Percentiles rank a stretch among this genome's conserved stretches.
Conservation (phyloP, 2,329 filamentous ascomycete species). For the Cercospora canescens region DNA sequence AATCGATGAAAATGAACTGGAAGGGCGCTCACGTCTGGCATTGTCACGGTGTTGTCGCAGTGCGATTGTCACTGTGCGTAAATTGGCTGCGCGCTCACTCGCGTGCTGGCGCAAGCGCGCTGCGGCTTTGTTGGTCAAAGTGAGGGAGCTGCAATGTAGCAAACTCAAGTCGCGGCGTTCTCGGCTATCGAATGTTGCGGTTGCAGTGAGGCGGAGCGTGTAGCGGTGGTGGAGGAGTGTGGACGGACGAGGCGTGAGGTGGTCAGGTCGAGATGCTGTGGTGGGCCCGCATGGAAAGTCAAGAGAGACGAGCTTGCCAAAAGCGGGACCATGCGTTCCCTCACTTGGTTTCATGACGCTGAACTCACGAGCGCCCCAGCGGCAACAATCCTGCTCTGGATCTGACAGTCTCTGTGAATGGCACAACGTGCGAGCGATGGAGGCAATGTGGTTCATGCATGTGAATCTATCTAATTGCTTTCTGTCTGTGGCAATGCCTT, state of each 20-base stretch:
- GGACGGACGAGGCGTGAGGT: background rate
- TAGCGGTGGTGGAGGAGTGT: background rate
- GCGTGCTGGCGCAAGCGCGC: conserved; percentile 22
- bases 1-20: background rate
- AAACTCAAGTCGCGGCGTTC: conserved; percentile 18
- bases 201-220: background rate
- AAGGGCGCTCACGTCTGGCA: conserved; percentile 41
- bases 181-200: conserved; percentile 2
- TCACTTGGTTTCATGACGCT: background rate
- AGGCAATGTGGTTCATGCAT: conserved; percentile 1
- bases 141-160: conserved; percentile 2
- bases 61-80: conserved; percentile 6
- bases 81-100: conserved; percentile 13
- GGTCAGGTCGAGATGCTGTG: background rate
- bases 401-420: background rate
- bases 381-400: background rate
- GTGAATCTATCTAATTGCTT: conserved; percentile 26
- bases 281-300: background rate
- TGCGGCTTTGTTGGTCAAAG: conserved; percentile 16
- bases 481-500: conserved; percentile 15
- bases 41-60: conserved; percentile 20
- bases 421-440: background rate
- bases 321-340: background rate
- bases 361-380: background rate
- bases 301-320: background rate